Conservation (phyloP, 1,139 yeast genomes). For the Yamadazyma kanchanaburiensis region DNA sequence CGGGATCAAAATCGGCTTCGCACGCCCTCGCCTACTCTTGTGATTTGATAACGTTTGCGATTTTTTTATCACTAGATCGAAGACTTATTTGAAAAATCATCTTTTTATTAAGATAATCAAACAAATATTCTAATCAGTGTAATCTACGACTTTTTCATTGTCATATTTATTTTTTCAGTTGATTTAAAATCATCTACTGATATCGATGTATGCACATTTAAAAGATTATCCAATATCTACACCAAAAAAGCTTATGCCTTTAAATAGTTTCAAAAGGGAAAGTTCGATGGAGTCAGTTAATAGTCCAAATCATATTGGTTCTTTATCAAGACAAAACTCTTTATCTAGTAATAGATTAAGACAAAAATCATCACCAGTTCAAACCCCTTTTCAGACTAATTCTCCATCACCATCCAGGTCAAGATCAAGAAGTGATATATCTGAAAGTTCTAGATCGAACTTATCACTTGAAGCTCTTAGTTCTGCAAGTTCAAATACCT, state of each 20-base stretch:
- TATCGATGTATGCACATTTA: conserved; percentile 5
- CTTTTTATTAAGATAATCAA: background rate
- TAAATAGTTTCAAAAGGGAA: conserved; percentile 3
- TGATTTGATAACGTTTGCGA: too few relatives aligned
- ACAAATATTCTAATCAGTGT: background rate
- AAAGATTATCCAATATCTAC: conserved; percentile 9
- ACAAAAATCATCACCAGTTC: too few relatives aligned
- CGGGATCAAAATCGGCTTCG: too few relatives aligned
- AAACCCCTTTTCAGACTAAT: too few relatives aligned
- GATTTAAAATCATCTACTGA: background rate
- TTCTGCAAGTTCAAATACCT: conserved; percentile 6
- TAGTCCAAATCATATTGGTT: too few relatives aligned
- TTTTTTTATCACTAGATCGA: background rate
- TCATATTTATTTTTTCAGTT: background rate
- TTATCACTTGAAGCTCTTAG: conserved; percentile 5
- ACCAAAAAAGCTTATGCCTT: conserved; percentile 9
- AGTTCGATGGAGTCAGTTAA: too few relatives aligned
- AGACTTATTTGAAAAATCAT: background rate
- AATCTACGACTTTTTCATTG: background rate
- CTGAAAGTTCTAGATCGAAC: conserved; percentile 6
- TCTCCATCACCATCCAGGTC: too few relatives aligned
- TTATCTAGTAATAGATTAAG: too few relatives aligned
- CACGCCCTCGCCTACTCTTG: too few relatives aligned
- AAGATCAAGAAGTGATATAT: conserved; percentile 8
- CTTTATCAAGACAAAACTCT: too few relatives aligned